phyloP scores from a whole-genome alignment of 306 rosid genomes.

The Begonia masoniana region DNA sequence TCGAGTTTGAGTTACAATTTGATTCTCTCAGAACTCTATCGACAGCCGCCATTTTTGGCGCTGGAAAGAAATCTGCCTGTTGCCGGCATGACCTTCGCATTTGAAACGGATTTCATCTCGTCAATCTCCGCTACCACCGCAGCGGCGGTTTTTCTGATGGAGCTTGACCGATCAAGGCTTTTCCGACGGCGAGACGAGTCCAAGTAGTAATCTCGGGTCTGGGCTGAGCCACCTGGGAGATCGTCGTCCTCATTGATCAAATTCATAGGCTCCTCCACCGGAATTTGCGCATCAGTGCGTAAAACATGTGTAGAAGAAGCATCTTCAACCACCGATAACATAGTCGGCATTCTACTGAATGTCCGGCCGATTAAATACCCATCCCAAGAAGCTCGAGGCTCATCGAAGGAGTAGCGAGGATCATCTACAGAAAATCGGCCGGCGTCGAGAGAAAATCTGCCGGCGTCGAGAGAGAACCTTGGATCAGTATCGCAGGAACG shows the following conservation, averaged over 20 bases:
- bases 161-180: conserved; percentile 85
- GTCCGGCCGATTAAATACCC: conserved; percentile 63
- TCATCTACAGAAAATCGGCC: conserved; percentile 75
- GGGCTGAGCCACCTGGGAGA: conserved; percentile 68
- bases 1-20: conserved; percentile 33
- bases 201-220: conserved; percentile 71
- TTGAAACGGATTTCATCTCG: conserved; percentile 61
- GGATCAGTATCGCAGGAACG: conserved; percentile 98
- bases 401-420: conserved; percentile 82
- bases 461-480: conserved; percentile 64
- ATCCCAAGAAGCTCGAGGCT: conserved; percentile 97
- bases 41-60: conserved; percentile 31
- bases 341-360: conserved; percentile 71
- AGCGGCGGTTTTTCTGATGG: conserved; percentile 80
- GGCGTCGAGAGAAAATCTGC: conserved; percentile 68
- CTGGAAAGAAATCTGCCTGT: conserved; percentile 38
- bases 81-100: conserved; percentile 60
- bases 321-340: conserved; percentile 90
- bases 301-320: conserved; percentile 69
- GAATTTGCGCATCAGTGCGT: conserved; percentile 65
- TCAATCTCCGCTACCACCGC: conserved; percentile 94
- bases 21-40: conserved; percentile 56
- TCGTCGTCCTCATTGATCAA: conserved; percentile 36
- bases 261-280: conserved; percentile 57
- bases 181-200: conserved; percentile 75